A percentile compares a stretch with the other conserved stretches of the same genome.
These are phyloP conservation scores for Chrysochromulina parva DNA, from an alignment of 78 protist species.

Conservation along the genomic window DNA sequence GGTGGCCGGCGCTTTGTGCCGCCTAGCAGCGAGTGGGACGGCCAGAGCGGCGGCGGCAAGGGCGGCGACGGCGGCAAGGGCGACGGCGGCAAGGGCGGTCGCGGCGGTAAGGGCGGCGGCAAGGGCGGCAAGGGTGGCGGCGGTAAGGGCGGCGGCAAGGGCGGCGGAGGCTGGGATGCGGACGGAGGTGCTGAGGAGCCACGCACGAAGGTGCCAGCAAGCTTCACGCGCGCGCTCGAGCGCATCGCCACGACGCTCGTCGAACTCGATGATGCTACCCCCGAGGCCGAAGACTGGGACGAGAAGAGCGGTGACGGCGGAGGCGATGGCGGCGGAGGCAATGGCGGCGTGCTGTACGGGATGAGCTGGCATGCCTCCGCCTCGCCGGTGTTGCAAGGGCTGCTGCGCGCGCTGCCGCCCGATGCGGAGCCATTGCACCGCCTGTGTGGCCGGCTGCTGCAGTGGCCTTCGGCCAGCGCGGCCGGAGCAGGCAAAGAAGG, in stretches of 20 bases:
- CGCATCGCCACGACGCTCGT: too few relatives aligned
- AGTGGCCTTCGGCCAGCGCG: neutral
- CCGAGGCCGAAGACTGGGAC: too few relatives aligned
- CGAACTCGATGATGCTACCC: too few relatives aligned
- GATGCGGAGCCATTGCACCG: neutral
- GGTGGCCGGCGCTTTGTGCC: neutral
- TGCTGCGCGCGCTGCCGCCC: neutral
- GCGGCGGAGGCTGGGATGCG: neutral
- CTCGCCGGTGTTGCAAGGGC: neutral
- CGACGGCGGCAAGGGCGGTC: neutral
- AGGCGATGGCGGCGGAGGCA: too few relatives aligned
- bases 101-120: neutral
- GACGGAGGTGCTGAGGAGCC: neutral
- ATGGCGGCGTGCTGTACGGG: neutral
- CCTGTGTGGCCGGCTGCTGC: neutral
- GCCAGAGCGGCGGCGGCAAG: neutral
- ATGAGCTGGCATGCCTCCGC: neutral
- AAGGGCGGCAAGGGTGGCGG: too few relatives aligned
- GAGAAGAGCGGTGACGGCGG: too few relatives aligned
- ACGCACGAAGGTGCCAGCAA: neutral
- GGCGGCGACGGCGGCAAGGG: neutral
- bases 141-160: neutral
- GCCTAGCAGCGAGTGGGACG: neutral
- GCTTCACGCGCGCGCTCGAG: too few relatives aligned
- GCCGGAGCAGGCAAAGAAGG: neutral